Evolutionary conservation across 2,329 filamentous ascomycete genomes (phyloP), one percentile per base, ranked within the genome.

Genomic region (Botrytis elliptica): DNA sequence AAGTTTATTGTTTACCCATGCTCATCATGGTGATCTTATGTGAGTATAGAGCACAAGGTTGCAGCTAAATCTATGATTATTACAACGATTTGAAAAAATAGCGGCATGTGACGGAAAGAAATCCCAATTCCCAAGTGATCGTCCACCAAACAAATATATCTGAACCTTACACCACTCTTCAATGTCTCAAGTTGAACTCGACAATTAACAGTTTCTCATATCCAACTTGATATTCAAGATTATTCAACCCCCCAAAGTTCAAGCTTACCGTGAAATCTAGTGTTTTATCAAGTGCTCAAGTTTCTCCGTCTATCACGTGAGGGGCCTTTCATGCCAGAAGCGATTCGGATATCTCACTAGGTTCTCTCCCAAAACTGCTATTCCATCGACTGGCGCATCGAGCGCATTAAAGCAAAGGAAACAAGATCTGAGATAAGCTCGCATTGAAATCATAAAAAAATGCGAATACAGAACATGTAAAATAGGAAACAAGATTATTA

Each of bases 31-130:
- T 60, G 18, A 0, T 22, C 4, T 57, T 18, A 1, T 29, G n/a
- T 57, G n/a, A 4, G 14, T 29, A 29, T 33, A 57, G n/a, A 7
- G 52, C 52, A 9, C 14, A 29, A 57, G n/a, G 1, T 29, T 57
- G n/a, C n/a, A 57, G 3, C n/a, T 33, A 9, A 29, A 0, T 33
- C 6, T 29, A 29, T 4, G 3, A 29, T 9, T 57, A n/a, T 3
- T 29, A 46, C 12, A 16, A n/a, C 0, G 0, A n/a, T 14, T 3
- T 8, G 3, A n/a, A 55, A 2, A 7, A 0, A 16, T 55, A 2
- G 2, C 3, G 25, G n/a, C 7, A 18, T 57, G n/a, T 18, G n/a
- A 57, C 29, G 52, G n/a, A 29, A 3, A 12, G 52, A 3, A 29
- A 16, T 33, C 14, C 10, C 22, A 0, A 6, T n/a, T 52, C 5